A percentile compares a stretch with the other conserved stretches of the same genome.
These are phyloP conservation scores for Phytophthora citricola DNA, from an alignment of 352 stramenopile genomes.

Conservation along the genomic window DNA sequence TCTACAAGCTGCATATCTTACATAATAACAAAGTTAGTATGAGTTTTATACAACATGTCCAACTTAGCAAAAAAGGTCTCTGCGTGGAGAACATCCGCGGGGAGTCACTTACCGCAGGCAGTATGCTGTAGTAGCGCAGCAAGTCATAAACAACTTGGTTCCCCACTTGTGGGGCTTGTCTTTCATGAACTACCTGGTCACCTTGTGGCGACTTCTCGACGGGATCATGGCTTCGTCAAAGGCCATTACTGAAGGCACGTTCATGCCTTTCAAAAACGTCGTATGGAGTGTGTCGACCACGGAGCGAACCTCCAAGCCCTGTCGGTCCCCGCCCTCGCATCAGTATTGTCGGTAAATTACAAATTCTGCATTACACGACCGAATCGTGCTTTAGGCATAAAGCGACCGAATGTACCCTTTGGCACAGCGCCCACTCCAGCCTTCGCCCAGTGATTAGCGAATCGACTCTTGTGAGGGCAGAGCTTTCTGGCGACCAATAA, in stretches of 20 bases:
- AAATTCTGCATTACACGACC: conserved; percentile 20
- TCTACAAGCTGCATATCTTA: conserved; percentile 11
- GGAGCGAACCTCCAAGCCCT: conserved; percentile 11
- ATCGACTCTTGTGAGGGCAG: conserved; percentile 8
- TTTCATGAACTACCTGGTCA: not conserved
- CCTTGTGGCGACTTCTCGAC: conserved; percentile 7
- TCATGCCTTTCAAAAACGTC: not conserved
- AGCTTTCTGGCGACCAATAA: conserved; percentile 14
- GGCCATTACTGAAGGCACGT: conserved; percentile 4
- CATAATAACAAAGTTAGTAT: not conserved
- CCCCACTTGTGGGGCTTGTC: conserved; percentile 3
- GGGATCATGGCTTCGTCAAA: conserved; percentile 28
- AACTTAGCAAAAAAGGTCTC: conserved; percentile 2
- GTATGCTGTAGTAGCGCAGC: conserved; percentile 14
- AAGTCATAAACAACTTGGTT: conserved; percentile 26
- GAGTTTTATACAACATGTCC: conserved; percentile 2
- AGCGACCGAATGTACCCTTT: conserved; percentile 14
- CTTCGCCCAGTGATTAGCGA: conserved; percentile 10
- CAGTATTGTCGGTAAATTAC: not conserved
- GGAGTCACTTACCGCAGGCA: conserved; percentile 1
- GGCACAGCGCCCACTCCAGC: conserved; percentile 5
- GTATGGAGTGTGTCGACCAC: conserved; percentile 13
- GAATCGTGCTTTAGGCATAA: conserved; percentile 21
- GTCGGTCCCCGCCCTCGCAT: conserved; percentile 1
- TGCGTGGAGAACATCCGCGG: not conserved